A percentile compares a stretch with the other conserved stretches of the same genome.
Conservation (phyloP, 768 basidiomycete species). For the Dentipellis fragilis region DNA sequence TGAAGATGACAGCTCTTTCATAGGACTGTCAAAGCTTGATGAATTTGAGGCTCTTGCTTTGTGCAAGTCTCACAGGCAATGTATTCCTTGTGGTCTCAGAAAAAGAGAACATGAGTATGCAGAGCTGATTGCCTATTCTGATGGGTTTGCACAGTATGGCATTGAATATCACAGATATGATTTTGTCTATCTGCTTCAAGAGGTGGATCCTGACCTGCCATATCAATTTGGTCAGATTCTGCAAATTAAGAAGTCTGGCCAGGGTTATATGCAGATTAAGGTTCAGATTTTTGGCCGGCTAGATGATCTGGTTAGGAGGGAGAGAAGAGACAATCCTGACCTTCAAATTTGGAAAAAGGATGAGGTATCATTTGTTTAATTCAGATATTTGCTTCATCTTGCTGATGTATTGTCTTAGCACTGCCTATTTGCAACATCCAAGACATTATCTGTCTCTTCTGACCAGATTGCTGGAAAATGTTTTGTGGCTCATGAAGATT, state of each 20-base stretch:
- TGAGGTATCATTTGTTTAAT: conserved; percentile 1
- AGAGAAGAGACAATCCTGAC: neutral
- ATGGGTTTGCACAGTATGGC: conserved; percentile 32
- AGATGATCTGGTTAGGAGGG: conserved; percentile 25
- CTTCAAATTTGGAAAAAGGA: conserved; percentile 1
- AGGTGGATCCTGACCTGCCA: conserved; percentile 19
- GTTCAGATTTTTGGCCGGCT: conserved; percentile 38
- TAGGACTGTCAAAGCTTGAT: conserved; percentile 27
- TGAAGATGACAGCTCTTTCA: conserved; percentile 34
- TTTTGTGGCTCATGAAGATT: conserved; percentile 31
- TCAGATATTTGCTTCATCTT: neutral
- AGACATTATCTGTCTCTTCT: conserved; percentile 17
- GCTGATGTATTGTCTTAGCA: conserved; percentile 14
- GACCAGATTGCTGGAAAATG: conserved; percentile 44
- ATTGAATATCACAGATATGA: conserved; percentile 47
- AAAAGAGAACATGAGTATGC: neutral
- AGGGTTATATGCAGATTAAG: conserved; percentile 18
- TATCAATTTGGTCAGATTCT: conserved; percentile 51
- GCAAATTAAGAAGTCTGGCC: conserved; percentile 21
- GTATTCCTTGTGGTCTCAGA: conserved; percentile 3
- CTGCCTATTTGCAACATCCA: conserved; percentile 32
- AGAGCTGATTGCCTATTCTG: conserved; percentile 17
- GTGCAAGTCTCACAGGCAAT: conserved; percentile 15
- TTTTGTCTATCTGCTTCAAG: conserved; percentile 43
- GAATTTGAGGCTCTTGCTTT: conserved; percentile 19